phyloP scores from a whole-genome alignment of 495 filamentous ascomycete species.

The Aspergillus cristatus region DNA sequence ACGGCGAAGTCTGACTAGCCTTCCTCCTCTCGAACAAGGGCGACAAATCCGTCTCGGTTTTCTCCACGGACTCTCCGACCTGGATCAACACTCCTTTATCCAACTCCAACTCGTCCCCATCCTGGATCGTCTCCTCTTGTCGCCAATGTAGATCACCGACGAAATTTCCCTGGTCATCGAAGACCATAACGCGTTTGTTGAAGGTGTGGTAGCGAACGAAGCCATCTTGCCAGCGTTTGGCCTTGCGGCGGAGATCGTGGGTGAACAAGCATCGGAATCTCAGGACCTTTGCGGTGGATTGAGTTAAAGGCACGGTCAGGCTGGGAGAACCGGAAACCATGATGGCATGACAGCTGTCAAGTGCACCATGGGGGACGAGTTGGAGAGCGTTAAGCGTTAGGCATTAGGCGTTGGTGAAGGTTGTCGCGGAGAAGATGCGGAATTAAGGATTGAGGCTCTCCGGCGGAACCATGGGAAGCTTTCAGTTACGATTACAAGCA shows the following conservation, averaged over 20 bases:
- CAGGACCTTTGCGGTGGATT: conserved; percentile 64
- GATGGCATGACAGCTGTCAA: too few relatives aligned
- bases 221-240: conserved; percentile 91
- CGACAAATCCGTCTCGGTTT: conserved; percentile 65
- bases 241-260: conserved; percentile 72
- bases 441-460: too few relatives aligned
- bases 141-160: conserved; percentile 82
- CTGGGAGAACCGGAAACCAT: conserved; percentile 20
- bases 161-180: conserved; percentile 69
- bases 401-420: too few relatives aligned
- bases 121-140: conserved; percentile 50
- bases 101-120: conserved; percentile 73
- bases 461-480: too few relatives aligned
- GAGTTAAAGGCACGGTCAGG: conserved; percentile 29
- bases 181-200: conserved; percentile 87
- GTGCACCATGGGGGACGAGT: too few relatives aligned
- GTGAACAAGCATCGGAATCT: conserved; percentile 83
- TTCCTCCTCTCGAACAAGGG: conserved; percentile 57
- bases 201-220: conserved; percentile 79
- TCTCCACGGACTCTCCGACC: conserved; percentile 64
- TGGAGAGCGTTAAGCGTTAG: too few relatives aligned
- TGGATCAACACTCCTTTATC: conserved; percentile 72
- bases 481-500: too few relatives aligned
- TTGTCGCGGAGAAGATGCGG: too few relatives aligned
- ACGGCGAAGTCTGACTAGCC: conserved; percentile 18